Conservation (phyloP, 2,329 filamentous ascomycete species). For the Pseudogymnoascus sp. region DNA sequence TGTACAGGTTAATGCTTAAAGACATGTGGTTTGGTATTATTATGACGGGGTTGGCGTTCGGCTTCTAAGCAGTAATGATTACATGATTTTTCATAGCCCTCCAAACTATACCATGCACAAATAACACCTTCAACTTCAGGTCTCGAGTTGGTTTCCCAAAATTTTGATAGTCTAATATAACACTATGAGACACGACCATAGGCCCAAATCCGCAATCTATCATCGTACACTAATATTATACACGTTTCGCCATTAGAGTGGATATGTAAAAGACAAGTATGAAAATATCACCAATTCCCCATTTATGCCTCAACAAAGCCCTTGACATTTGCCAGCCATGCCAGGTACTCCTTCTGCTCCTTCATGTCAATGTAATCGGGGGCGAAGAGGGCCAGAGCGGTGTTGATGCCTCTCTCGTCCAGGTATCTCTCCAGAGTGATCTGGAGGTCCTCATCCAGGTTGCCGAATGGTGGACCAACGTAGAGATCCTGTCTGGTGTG, state of each 20-base stretch:
- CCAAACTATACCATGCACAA: neutral
- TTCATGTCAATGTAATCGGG: conserved; percentile 96
- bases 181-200: neutral
- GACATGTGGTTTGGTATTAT: neutral
- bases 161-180: neutral
- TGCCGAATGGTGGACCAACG: conserved; percentile 84
- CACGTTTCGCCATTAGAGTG: conserved; percentile 11
- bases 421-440: conserved; percentile 86
- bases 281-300: neutral
- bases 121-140: neutral
- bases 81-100: neutral
- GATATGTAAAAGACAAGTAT: conserved; percentile 6
- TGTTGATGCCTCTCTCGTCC: conserved; percentile 87
- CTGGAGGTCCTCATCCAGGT: conserved; percentile 93
- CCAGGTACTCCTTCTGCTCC: conserved; percentile 94
- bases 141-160: neutral
- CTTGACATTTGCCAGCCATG: conserved; percentile 85
- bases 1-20: conserved; percentile 51
- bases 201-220: neutral
- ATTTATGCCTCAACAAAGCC: conserved; percentile 65
- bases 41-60: neutral
- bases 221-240: conserved; percentile 8
- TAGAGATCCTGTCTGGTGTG: conserved; percentile 73
- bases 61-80: neutral
- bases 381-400: conserved; percentile 78